Conservation (phyloP, 208 protist genomes). For the Acanthamoeba divionensis region DNA sequence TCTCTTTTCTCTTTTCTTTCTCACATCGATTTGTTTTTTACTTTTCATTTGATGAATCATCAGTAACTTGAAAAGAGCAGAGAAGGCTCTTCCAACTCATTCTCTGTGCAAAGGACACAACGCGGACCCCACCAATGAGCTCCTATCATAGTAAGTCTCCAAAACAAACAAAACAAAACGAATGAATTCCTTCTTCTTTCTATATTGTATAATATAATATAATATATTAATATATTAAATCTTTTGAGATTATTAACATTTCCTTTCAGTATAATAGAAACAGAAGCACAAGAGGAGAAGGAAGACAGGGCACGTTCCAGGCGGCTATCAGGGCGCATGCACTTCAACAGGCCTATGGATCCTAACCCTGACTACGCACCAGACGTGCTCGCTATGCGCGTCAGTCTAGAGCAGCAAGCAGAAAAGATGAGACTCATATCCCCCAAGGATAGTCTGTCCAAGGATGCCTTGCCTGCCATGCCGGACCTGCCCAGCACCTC, state of each 20-base stretch:
- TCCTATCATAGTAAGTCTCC: neutral
- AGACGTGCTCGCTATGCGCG: conserved; percentile 20
- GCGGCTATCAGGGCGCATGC: neutral
- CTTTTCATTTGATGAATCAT: neutral
- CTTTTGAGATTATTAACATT: too few species aligned
- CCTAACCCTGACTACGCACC: conserved; percentile 14
- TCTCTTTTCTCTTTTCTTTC: neutral
- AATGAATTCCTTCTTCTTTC: too few species aligned
- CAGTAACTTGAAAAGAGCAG: conserved; percentile 15
- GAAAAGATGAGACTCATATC: neutral
- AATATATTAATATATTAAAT: too few species aligned
- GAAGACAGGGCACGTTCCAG: too few species aligned
- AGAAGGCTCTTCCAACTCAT: neutral
- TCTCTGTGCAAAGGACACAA: conserved; percentile 1
- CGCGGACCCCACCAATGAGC: conserved; percentile 11
- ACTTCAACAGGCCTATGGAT: conserved; percentile 22
- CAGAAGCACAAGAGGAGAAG: too few species aligned
- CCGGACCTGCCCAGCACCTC: neutral
- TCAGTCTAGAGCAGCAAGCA: neutral
- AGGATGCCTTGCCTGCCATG: neutral
- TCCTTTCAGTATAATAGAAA: too few species aligned
- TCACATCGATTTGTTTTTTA: neutral
- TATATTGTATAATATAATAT: too few species aligned
- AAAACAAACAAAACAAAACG: too few species aligned
- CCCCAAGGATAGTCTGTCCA: neutral